Base-by-base conservation (phyloP, 1,284 basidiomycete genomes). In the Fistulinella cinereoalba region DNA sequence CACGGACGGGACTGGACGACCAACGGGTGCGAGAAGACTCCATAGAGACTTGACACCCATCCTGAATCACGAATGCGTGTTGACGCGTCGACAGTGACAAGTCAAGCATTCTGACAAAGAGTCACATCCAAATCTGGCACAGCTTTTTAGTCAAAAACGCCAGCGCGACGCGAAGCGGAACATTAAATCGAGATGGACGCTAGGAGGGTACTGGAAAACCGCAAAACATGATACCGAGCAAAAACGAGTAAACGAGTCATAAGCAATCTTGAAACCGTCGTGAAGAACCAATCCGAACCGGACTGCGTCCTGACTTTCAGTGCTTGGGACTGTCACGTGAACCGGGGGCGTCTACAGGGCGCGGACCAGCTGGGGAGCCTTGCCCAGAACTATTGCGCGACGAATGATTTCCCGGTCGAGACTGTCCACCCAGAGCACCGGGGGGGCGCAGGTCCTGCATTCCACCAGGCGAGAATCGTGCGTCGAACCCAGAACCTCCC, bases 21-120 rank as follows among this genome's bases (percentile, higher is more conserved):
- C 92, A 34, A 95, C 92, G 10, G 94, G 94, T 18, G 81, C 80
- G 47, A 97, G 73, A n/a, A 97, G 81, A 51, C 79, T 87, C 94
- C 94, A 97, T 51, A 97, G 74, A 32, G 91, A 93, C 69, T 96
- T 95, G 47, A 97, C 93, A 81, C 93, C 93, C 93, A 95, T 96
- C 4, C 27, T 42, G 13, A 15, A 27, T 43, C 38, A 44, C 27
- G 28, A 37, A 34, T 21, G 29, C 29, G 18, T 15, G 37, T 31
- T 31, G 16, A 16, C 34, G 21, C n/a, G 37, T 19, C 1, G 16
- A 29, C 12, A 3, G 29, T 19, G 37, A 32, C 42, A 42, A 34
- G 41, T 48, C 39, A 32, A 16, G 27, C n/a, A 27, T 11, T 18
- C 6, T n/a, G 40, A 41, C 39, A 36, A 46, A 37, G 37, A 40